A percentile compares a stretch with the other conserved stretches of the same genome.
phyloP scores from a whole-genome alignment of 2,329 filamentous ascomycete genomes.

The Scorias spongiosa region DNA sequence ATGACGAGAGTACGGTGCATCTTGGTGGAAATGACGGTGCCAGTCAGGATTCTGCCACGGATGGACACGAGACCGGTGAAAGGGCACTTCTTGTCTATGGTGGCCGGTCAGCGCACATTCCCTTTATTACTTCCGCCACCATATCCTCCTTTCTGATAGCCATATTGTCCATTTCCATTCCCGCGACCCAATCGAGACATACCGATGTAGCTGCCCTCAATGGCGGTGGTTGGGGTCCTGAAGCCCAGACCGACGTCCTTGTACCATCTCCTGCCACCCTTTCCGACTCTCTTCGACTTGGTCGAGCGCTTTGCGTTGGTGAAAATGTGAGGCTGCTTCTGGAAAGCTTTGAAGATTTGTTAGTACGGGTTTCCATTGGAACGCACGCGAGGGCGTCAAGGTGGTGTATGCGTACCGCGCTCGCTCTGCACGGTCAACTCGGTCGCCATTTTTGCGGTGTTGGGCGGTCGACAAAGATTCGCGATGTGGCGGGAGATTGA shows the following conservation, averaged over 20 bases:
- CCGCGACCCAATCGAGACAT: slow-evolving; percentile 30
- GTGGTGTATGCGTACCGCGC: slow-evolving; percentile 40
- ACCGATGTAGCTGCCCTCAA: slow-evolving; percentile 99
- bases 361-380: background rate
- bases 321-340: slow-evolving; percentile 99
- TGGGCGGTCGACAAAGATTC: slow-evolving; percentile 5
- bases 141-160: background rate
- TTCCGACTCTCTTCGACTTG: slow-evolving; percentile 67
- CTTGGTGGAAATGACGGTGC: slow-evolving; percentile 98
- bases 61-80: slow-evolving; percentile 99
- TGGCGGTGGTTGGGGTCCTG: slow-evolving; percentile 95
- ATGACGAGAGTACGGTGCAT: slow-evolving; percentile 99
- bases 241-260: slow-evolving; percentile 99
- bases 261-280: slow-evolving; percentile 93
- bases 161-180: background rate
- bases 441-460: slow-evolving; percentile 71
- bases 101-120: background rate
- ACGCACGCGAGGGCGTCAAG: background rate
- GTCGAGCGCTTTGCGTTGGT: slow-evolving; percentile 84
- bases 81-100: slow-evolving; percentile 98
- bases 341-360: slow-evolving; percentile 46
- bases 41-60: slow-evolving; percentile 99
- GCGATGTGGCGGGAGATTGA: slow-evolving; percentile 1
- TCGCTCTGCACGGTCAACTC: slow-evolving; percentile 99
- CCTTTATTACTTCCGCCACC: background rate